phyloP scores from a whole-genome alignment of 2,329 filamentous ascomycete species.

The Drechslerella coelobrocha region DNA sequence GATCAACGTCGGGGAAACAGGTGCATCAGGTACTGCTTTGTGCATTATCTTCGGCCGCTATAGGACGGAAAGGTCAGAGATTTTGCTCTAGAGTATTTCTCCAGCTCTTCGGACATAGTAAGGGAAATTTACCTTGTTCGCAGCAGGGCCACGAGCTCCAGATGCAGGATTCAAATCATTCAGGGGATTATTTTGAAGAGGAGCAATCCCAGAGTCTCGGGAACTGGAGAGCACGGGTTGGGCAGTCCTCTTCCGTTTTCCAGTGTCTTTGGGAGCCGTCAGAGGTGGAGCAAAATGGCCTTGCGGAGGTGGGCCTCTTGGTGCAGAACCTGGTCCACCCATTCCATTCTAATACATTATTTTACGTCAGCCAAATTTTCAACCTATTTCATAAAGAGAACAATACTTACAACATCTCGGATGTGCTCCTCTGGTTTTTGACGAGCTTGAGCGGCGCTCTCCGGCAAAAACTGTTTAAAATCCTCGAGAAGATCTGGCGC shows the following conservation, averaged over 20 bases:
- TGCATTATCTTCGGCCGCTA: slow-evolving; percentile 80
- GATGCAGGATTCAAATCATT: slow-evolving; percentile 30
- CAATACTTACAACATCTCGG: slow-evolving; percentile 55
- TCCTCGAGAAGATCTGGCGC: slow-evolving; percentile 95
- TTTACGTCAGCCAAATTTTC: slow-evolving; percentile 4
- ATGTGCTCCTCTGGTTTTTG: slow-evolving; percentile 65
- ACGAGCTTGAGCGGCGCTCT: slow-evolving; percentile 75
- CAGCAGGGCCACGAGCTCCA: slow-evolving; percentile 29
- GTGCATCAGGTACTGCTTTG: slow-evolving; percentile 63
- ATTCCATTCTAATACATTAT: slow-evolving; percentile 24
- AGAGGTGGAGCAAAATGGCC: slow-evolving; percentile 87
- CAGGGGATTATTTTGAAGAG: slow-evolving; percentile 28
- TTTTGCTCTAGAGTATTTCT: neutral
- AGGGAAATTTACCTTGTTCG: slow-evolving; percentile 32
- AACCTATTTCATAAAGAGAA: neutral
- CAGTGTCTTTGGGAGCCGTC: slow-evolving; percentile 85
- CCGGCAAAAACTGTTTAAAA: slow-evolving; percentile 97
- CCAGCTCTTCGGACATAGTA: neutral
- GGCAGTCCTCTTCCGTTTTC: slow-evolving; percentile 69
- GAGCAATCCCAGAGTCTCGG: slow-evolving; percentile 31
- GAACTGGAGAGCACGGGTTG: slow-evolving; percentile 32
- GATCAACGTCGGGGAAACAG: slow-evolving; percentile 83
- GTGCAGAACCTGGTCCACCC: slow-evolving; percentile 59
- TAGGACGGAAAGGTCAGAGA: slow-evolving; percentile 58
- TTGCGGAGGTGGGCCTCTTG: slow-evolving; percentile 73